phyloP scores from a whole-genome alignment of 2,329 filamentous ascomycete species.

The Verticillium tricorpus region DNA sequence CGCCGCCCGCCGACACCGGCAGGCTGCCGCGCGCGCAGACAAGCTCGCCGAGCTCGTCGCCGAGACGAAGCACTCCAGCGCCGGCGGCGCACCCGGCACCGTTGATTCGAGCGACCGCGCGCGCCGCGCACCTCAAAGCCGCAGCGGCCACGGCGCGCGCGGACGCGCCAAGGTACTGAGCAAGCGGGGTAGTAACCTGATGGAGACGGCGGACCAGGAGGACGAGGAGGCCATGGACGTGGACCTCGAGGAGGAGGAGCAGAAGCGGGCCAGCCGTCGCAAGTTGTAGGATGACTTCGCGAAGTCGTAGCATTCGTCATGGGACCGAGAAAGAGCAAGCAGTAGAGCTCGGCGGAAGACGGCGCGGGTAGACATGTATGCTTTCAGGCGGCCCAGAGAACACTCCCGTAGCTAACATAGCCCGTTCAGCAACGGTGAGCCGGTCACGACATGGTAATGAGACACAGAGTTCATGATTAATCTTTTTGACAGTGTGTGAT shows the following conservation, averaged over 20 bases:
- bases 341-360: neutral
- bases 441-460: neutral
- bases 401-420: neutral
- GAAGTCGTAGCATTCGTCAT: neutral
- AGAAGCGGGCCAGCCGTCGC: slow-evolving; percentile 47
- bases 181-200: slow-evolving; percentile 23
- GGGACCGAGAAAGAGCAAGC: too few species aligned
- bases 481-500: neutral
- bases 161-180: slow-evolving; percentile 14
- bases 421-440: too few species aligned
- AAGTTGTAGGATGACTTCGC: slow-evolving; percentile 38
- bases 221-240: slow-evolving; percentile 52
- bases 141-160: slow-evolving; percentile 7
- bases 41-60: slow-evolving; percentile 46
- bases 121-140: slow-evolving; percentile 6
- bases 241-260: slow-evolving; percentile 44
- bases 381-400: neutral
- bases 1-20: slow-evolving; percentile 49
- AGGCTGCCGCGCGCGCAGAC: slow-evolving; percentile 41
- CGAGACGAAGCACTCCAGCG: slow-evolving; percentile 23
- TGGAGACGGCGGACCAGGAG: slow-evolving; percentile 36
- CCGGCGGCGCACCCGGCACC: neutral
- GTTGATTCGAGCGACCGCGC: slow-evolving; percentile 8
- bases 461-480: neutral
- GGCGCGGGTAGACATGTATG: neutral